These are phyloP conservation scores for Exserohilum rostratum DNA, from an alignment of 2,329 filamentous ascomycete species.

Conservation along the genomic window DNA sequence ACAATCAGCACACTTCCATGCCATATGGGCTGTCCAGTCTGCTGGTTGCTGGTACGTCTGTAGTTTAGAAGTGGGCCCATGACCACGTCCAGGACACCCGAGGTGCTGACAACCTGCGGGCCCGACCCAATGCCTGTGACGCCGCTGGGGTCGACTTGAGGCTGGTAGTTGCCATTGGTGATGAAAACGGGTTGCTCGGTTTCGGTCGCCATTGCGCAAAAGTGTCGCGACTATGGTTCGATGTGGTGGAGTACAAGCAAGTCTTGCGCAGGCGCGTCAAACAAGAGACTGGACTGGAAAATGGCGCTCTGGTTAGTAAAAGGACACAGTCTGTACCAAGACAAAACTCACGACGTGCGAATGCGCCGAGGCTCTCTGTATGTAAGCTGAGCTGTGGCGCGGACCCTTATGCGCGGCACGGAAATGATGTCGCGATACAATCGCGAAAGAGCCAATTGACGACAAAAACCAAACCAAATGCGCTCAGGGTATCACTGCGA, in stretches of 20 bases:
- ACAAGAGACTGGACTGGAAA: conserved; percentile 3
- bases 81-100: conserved; percentile 61
- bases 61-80: conserved; percentile 81
- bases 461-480: not conserved
- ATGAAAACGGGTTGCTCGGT: not conserved
- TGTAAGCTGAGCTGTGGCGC: conserved; percentile 12
- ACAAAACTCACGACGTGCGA: conserved; percentile 16
- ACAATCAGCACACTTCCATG: conserved; percentile 86
- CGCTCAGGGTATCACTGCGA: conserved; percentile 4
- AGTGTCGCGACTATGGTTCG: conserved; percentile 1
- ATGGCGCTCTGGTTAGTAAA: conserved; percentile 17
- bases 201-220: conserved; percentile 8
- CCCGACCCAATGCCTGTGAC: conserved; percentile 50
- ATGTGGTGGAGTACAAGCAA: not conserved
- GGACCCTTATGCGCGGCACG: conserved; percentile 6
- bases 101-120: conserved; percentile 52
- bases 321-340: conserved; percentile 9
- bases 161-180: conserved; percentile 6
- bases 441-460: conserved; percentile 3
- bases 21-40: conserved; percentile 63
- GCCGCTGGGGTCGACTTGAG: conserved; percentile 32
- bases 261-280: conserved; percentile 6
- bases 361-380: conserved; percentile 16
- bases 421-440: conserved; percentile 1
- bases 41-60: conserved; percentile 68